Evolutionary conservation across 1,284 basidiomycete genomes (phyloP), one percentile per base, ranked within the genome.

Genomic region (Cystobasidium pallidum): DNA sequence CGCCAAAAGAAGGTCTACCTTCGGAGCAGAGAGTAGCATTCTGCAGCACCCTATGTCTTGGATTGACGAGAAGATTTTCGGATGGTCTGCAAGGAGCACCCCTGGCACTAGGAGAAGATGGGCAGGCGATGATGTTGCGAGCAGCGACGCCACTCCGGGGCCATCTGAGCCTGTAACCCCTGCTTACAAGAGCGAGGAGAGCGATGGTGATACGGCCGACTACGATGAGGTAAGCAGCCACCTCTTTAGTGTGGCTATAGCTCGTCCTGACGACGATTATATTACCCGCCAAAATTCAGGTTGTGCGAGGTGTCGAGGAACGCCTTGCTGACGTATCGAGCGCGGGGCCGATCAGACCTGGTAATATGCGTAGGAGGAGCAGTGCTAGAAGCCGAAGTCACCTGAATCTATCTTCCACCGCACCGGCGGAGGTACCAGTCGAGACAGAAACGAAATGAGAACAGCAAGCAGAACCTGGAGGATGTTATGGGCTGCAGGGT

Each of bases 11-110:
- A 72, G 75, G 74, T 78, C 74, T 73, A 79, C 66, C 70, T 80
- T 72, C 61, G 68, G 68, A 28, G 30, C 68, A 19, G 77, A 58
- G 32, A 62, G 28, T 55, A 65, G 74, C 74, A 77, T 63, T 11
- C 41, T 77, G 36, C 73, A 62, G 32, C 91, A 93, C 81, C 91
- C 92, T 1, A 92, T 94, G 85, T 80, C 80, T 55, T 94, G 92
- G 92, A 85, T 95, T 41, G 94, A 96, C 80, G 93, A 95, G 81
- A 86, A 90, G 19, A 83, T 96, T 47, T 96, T 95, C 80, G 94
- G 94, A 43, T 96, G 93, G 93, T 90, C 88, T n/a, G 62, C 75
- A 59, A 66, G 65, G 32, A 76, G 75, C 62, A 51, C 49, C 7
- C 49, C 49, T 3, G 49, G 49, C 3, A 73, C 74, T 4, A 58